A percentile compares a stretch with the other conserved stretches of the same genome.
Evolutionary conservation across 257 asterid species (phyloP).

Genomic region (Salvia miltiorrhiza): DNA sequence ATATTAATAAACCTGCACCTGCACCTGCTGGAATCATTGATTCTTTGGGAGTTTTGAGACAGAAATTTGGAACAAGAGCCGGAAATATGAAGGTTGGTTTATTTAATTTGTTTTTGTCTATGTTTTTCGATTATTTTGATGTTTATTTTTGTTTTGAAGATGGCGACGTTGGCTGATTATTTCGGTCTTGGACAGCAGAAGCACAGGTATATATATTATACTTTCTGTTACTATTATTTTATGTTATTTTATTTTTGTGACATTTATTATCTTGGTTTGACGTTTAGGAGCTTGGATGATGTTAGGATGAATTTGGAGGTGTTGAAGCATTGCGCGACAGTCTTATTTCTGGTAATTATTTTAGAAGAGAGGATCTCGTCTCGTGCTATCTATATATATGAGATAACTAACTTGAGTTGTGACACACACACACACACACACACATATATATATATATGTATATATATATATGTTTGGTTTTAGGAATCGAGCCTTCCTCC

Average conservation of each 20-base stretch:
- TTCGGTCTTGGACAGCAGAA: constrained; percentile 92
- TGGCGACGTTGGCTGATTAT: constrained; percentile 89
- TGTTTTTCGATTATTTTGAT: background rate
- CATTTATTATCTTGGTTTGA: too few species aligned
- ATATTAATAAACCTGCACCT: constrained; percentile 56
- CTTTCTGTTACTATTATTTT: too few species aligned
- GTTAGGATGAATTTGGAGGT: constrained; percentile 93
- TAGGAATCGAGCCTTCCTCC: constrained; percentile 87
- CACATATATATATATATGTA: too few species aligned
- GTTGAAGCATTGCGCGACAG: constrained; percentile 93
- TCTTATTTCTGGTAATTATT: constrained; percentile 54
- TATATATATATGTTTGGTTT: background rate
- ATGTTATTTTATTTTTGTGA: too few species aligned
- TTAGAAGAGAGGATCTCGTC: background rate
- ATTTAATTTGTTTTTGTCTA: background rate
- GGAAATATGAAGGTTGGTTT: constrained; percentile 89
- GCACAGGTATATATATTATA: constrained; percentile 51
- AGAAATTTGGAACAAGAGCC: constrained; percentile 84
- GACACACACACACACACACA: too few species aligned
- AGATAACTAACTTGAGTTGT: background rate
- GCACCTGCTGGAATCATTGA: constrained; percentile 69
- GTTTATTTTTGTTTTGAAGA: constrained; percentile 31
- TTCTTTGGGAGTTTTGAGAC: constrained; percentile 61
- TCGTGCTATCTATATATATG: background rate
- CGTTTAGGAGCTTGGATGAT: constrained; percentile 84